Conservation (phyloP, 73 alveolate genomes). For the Paramecium pentaurelia region DNA sequence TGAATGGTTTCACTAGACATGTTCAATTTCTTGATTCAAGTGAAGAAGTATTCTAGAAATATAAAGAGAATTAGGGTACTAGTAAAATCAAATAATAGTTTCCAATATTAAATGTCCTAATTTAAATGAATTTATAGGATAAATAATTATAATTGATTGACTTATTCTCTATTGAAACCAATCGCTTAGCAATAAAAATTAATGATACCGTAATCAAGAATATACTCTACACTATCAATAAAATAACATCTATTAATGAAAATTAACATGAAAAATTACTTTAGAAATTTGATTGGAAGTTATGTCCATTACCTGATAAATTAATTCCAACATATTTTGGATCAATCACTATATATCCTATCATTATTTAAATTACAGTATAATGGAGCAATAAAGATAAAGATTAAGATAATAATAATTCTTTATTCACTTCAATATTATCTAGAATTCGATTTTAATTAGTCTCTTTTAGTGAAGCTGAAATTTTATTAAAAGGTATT, state of each 20-base stretch:
- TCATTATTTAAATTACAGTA: neutral
- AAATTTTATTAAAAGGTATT: slow-evolving; percentile 68
- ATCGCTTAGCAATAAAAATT: neutral
- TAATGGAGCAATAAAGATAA: neutral
- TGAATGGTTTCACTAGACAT: neutral
- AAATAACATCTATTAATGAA: neutral
- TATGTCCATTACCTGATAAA: slow-evolving; percentile 26
- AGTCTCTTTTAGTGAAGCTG: slow-evolving; percentile 80
- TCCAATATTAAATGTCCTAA: neutral
- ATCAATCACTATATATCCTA: slow-evolving; percentile 13
- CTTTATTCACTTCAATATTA: slow-evolving; percentile 34
- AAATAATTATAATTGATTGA: neutral
- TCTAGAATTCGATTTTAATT: slow-evolving; percentile 77
- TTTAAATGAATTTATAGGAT: neutral
- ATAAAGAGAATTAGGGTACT: neutral
- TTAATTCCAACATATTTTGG: slow-evolving; percentile 45
- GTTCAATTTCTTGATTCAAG: neutral
- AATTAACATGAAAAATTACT: neutral
- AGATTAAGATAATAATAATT: neutral
- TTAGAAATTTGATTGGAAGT: slow-evolving; percentile 34
- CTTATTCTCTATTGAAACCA: neutral
- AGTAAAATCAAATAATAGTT: too few relatives aligned
- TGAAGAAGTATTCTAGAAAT: neutral
- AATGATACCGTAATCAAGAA: neutral
- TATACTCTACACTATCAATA: neutral